A percentile compares a stretch with the other conserved stretches of the same genome.
Conservation (phyloP, 768 basidiomycete species). For the Trametes maxima region DNA sequence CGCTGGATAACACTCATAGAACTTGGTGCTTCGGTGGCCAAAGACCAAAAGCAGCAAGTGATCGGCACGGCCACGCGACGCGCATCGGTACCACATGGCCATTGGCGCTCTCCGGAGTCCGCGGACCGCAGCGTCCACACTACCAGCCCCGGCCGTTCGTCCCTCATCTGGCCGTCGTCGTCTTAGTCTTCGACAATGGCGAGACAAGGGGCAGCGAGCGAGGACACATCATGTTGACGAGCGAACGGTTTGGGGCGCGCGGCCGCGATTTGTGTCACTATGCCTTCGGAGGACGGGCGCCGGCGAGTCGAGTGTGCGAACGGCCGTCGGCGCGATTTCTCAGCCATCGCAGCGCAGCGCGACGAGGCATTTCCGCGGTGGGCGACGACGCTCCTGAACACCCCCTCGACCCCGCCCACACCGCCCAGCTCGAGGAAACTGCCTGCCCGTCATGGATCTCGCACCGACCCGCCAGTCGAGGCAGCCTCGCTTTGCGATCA, state of each 20-base stretch:
- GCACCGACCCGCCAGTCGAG: slow-evolving; percentile 15
- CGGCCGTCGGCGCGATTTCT: neutral
- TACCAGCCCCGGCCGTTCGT: neutral
- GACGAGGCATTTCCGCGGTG: slow-evolving; percentile 5
- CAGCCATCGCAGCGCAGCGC: neutral
- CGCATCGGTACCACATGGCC: no score
- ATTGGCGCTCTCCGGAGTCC: no score
- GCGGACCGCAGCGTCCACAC: no score
- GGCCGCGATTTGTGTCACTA: neutral
- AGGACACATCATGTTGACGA: neutral
- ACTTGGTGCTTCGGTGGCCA: no score
- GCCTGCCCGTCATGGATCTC: slow-evolving; percentile 12
- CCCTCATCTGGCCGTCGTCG: neutral
- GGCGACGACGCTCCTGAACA: neutral
- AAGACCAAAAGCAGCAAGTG: no score
- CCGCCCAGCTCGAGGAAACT: neutral
- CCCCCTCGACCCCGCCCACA: neutral
- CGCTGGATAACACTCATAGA: no score
- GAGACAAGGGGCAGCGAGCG: neutral
- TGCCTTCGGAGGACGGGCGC: neutral
- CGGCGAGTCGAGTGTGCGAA: slow-evolving; percentile 2
- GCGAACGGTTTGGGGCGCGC: neutral
- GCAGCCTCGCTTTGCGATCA: slow-evolving; percentile 25
- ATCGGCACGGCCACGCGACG: no score
- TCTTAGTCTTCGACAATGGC: neutral